These are phyloP conservation scores for Aspergillus incahuasiensis DNA, from an alignment of 495 filamentous ascomycete species.

Conservation along the genomic window DNA sequence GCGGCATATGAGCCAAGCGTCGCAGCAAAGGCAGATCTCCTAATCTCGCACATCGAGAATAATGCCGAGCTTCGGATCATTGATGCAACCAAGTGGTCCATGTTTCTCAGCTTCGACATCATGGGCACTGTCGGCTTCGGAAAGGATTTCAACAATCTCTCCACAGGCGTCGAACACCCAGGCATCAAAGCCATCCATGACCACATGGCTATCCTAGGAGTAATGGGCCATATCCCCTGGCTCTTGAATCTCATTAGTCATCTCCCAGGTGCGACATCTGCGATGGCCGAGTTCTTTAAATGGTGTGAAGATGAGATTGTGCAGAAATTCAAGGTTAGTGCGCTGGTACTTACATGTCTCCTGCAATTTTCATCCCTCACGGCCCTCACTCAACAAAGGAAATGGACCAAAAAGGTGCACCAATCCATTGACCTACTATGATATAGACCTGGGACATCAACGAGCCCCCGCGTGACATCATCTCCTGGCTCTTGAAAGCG, in stretches of 20 bases:
- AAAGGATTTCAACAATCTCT: conserved; percentile 15
- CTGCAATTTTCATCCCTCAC: too few relatives aligned
- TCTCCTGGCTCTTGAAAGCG: conserved; percentile 2
- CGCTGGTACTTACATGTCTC: too few relatives aligned
- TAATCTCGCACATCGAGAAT: conserved; percentile 2
- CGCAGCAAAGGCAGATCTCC: conserved; percentile 1
- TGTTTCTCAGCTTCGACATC: conserved; percentile 17
- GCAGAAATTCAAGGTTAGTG: background rate
- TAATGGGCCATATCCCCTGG: conserved; percentile 20
- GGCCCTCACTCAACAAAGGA: too few relatives aligned
- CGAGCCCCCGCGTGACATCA: conserved; percentile 11
- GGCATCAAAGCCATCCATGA: conserved; percentile 38
- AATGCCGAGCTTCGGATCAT: background rate
- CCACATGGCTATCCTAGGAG: conserved; percentile 23
- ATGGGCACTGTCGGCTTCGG: conserved; percentile 17
- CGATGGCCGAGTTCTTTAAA: conserved; percentile 1
- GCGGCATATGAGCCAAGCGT: conserved; percentile 4
- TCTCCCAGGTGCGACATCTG: conserved; percentile 10
- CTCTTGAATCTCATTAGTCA: conserved; percentile 5
- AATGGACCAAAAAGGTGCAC: too few relatives aligned
- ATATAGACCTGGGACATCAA: conserved; percentile 7
- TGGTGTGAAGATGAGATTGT: conserved; percentile 9
- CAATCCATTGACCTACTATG: background rate
- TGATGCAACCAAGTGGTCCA: conserved; percentile 10
- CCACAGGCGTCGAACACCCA: conserved; percentile 42